Conservation (phyloP, 768 basidiomycete species). For the Hygrophorus russula region DNA sequence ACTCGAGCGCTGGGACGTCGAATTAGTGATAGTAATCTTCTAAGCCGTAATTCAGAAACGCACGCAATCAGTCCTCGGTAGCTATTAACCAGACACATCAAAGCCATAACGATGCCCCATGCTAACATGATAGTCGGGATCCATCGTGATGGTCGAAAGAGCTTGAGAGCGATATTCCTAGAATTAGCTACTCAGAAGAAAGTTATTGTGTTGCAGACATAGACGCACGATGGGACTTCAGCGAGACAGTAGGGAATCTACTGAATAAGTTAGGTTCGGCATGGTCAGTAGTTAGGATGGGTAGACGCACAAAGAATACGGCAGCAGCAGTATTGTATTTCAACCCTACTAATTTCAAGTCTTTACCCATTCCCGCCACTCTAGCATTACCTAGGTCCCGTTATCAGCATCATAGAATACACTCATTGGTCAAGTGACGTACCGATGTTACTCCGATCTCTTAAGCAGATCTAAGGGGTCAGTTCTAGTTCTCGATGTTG, state of each 20-base stretch:
- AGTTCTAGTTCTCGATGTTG: too few species aligned
- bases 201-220: neutral
- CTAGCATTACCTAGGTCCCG: slow-evolving; percentile 11
- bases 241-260: slow-evolving; percentile 16
- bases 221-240: slow-evolving; percentile 15
- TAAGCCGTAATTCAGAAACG: slow-evolving; percentile 10
- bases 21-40: too few species aligned
- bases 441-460: too few species aligned
- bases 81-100: slow-evolving; percentile 14
- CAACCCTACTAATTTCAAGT: slow-evolving; percentile 16
- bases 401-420: too few species aligned
- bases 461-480: too few species aligned
- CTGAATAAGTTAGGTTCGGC: too few species aligned
- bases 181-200: neutral
- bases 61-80: slow-evolving; percentile 16
- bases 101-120: slow-evolving; percentile 16
- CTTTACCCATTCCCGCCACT: slow-evolving; percentile 30
- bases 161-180: slow-evolving; percentile 16
- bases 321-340: slow-evolving; percentile 16
- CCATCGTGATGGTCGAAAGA: slow-evolving; percentile 16
- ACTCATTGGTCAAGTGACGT: too few species aligned
- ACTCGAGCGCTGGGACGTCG: too few species aligned
- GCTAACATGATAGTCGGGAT: slow-evolving; percentile 14
- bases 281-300: neutral
- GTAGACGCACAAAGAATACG: slow-evolving; percentile 14